These are phyloP conservation scores for Teratosphaeria gauchensis DNA, from an alignment of 2,329 filamentous ascomycete species.

Conservation along the genomic window DNA sequence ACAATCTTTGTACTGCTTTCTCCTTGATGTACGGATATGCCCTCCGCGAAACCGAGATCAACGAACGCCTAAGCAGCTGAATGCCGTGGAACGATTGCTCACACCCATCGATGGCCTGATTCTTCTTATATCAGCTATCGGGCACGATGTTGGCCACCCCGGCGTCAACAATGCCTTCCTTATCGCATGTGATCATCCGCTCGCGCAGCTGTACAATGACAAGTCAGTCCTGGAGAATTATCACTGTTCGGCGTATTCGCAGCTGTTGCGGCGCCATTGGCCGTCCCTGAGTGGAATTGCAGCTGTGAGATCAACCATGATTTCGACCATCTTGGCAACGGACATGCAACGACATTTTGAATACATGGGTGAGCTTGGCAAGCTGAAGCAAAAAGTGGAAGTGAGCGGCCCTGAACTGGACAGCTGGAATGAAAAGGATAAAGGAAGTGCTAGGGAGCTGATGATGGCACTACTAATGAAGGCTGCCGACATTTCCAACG, in stretches of 20 bases:
- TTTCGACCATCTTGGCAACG: conserved; percentile 92
- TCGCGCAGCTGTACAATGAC: conserved; percentile 95
- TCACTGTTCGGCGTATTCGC: conserved; percentile 92
- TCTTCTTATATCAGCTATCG: conserved; percentile 88
- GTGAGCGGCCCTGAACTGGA: conserved; percentile 54
- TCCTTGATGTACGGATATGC: conserved; percentile 54
- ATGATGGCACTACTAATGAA: conserved; percentile 92
- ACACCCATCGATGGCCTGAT: conserved; percentile 80
- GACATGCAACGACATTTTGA: conserved; percentile 97
- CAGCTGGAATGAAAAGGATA: conserved; percentile 65
- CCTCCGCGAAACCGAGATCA: conserved; percentile 54
- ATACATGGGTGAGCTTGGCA: conserved; percentile 84
- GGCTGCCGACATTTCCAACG: conserved; percentile 97
- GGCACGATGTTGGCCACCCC: conserved; percentile 93
- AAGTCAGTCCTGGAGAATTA: conserved; percentile 94
- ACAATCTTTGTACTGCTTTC: conserved; percentile 84
- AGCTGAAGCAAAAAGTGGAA: conserved; percentile 67
- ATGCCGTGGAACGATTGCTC: conserved; percentile 65
- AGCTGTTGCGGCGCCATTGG: conserved; percentile 90
- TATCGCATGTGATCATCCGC: conserved; percentile 78
- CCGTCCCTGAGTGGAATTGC: conserved; percentile 67
- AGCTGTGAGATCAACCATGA: conserved; percentile 81
- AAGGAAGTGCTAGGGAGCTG: conserved; percentile 68
- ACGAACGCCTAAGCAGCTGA: conserved; percentile 26
- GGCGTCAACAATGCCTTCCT: conserved; percentile 98